Evolutionary conservation across 306 rosid species (phyloP).

Genomic region (Alnus rubra): DNA sequence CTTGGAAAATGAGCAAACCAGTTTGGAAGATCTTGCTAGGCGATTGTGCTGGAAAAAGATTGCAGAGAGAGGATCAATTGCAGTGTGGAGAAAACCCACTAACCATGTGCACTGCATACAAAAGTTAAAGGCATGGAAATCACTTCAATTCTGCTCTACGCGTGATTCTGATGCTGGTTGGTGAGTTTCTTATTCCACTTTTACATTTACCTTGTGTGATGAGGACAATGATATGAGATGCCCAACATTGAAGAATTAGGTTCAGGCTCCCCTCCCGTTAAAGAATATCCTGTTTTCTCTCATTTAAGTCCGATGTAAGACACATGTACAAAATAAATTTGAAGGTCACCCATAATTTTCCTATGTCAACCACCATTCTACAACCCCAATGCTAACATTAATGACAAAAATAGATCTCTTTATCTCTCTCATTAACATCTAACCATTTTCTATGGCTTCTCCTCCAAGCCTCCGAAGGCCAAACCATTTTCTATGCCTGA

Average conservation of each 20-base stretch:
- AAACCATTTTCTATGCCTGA: too few relatives aligned
- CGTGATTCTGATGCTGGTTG: conserved; percentile 52
- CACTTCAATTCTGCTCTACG: conserved; percentile 42
- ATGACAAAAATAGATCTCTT: too few relatives aligned
- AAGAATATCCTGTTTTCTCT: too few relatives aligned
- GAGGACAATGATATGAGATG: neutral
- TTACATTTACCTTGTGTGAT: neutral
- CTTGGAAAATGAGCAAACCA: conserved; percentile 43
- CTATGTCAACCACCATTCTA: too few relatives aligned
- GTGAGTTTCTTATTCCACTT: conserved; percentile 34
- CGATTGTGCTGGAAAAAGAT: conserved; percentile 58
- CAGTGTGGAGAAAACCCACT: conserved; percentile 49
- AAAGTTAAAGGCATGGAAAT: conserved; percentile 32
- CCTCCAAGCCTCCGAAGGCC: too few relatives aligned
- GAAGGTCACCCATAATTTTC: too few relatives aligned
- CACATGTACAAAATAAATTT: too few relatives aligned
- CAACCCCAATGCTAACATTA: too few relatives aligned
- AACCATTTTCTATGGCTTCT: too few relatives aligned
- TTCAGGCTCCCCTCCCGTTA: neutral
- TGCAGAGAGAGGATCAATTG: conserved; percentile 42
- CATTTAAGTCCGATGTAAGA: too few relatives aligned
- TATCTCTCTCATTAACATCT: too few relatives aligned
- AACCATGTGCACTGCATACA: conserved; percentile 41
- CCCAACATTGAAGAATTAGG: neutral
- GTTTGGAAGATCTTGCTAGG: conserved; percentile 50